Conservation (phyloP, 129 eudicot genomes). For the Flaveria bidentis region DNA sequence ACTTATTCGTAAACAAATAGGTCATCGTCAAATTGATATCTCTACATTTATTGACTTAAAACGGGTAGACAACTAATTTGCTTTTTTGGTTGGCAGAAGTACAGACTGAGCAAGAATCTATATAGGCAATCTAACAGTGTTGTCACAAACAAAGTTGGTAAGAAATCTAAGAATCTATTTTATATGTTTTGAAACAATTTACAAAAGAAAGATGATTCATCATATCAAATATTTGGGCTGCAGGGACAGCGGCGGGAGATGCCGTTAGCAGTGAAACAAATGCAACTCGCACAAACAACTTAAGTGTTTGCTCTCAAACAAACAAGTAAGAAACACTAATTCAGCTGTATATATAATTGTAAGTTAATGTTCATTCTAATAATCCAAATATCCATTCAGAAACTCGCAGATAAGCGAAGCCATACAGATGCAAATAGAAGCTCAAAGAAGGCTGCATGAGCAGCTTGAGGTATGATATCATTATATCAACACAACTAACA, state of each 20-base stretch:
- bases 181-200: not conserved
- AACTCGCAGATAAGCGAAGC: conserved; percentile 86
- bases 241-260: conserved; percentile 47
- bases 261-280: conserved; percentile 43
- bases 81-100: conserved; percentile 63
- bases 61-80: conserved; percentile 28
- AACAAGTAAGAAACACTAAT: conserved; percentile 53
- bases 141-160: conserved; percentile 66
- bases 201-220: conserved; percentile 4
- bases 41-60: not conserved
- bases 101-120: conserved; percentile 90
- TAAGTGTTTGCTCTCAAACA: conserved; percentile 53
- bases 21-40: not conserved
- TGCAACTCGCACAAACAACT: conserved; percentile 49
- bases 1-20: not conserved
- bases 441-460: conserved; percentile 84
- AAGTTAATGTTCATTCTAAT: conserved; percentile 19
- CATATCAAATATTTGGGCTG: conserved; percentile 27
- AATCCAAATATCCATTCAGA: conserved; percentile 41
- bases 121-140: conserved; percentile 74
- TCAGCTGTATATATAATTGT: not conserved
- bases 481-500: not conserved
- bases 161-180: conserved; percentile 25
- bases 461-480: conserved; percentile 49
- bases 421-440: conserved; percentile 94